Evolutionary conservation across 2,329 filamentous ascomycete species (phyloP), one percentile per base, ranked within the genome.

Genomic region (Chrysosphaeria jannelii): DNA sequence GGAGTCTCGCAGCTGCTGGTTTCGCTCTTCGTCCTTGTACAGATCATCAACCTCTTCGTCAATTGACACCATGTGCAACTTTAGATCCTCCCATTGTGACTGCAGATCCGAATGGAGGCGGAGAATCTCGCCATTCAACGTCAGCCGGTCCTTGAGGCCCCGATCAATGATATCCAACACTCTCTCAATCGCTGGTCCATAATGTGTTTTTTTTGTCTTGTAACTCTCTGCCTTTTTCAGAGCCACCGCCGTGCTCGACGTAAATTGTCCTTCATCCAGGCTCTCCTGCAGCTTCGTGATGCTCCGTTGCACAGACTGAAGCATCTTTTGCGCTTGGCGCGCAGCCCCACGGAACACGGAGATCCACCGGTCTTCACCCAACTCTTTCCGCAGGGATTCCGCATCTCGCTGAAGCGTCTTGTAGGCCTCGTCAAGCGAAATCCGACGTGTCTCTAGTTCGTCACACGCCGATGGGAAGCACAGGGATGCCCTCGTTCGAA

Each of bases 341-440:
- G 78, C 79, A 10, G 85, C 85, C 32, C 85, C 81, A 27, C 81
- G 64, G 48, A 97, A 97, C 17, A 93, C 79, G 25, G 88, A 57
- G 20, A 97, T 67, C 85, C 85, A 97, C 27, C 78, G 67, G 38
- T 97, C 85, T 40, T 97, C 85, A 14, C 78, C 78, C 4, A 97
- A 51, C 40, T 97, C 85, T 39, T 78, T 71, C 31, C 79, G 60
- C 22, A 97, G 45, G 2, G 72, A 71, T 37, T 93, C 79, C 7
- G 81, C 79, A 39, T 97, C 85, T 29, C 65, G 64, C 41, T 91
- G 74, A 3, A 97, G 57, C 39, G 71, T 78, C 44, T 67, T 71
- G 55, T 85, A 93, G 36, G 62, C 69, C n/a, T 55, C 63, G 38
- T 93, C 81, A 3, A 97, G 53, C 13, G 60, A 59, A 1, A 57